Evolutionary conservation across 768 basidiomycete species (phyloP).

Genomic region (Lentinula sp.): DNA sequence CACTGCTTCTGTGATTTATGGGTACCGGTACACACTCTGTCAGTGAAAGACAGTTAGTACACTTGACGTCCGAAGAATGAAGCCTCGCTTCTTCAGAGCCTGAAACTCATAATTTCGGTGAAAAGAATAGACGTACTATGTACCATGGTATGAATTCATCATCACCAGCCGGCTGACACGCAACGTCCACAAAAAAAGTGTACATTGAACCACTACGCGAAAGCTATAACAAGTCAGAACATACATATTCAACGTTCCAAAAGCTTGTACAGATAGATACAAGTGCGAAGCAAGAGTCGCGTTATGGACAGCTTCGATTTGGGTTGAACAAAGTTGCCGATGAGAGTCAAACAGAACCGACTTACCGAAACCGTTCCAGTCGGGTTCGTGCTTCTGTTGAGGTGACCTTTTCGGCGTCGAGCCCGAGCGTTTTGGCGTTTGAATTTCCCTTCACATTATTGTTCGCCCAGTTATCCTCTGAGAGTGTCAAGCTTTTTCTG

Average conservation of each 20-base stretch:
- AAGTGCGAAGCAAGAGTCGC: not conserved
- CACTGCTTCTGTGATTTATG: too few relatives aligned
- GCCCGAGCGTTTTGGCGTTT: not conserved
- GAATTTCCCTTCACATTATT: not conserved
- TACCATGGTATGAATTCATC: too few relatives aligned
- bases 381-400: not conserved
- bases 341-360: not conserved
- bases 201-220: not conserved
- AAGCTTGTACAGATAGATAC: not conserved
- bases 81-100: not conserved
- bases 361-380: conserved; percentile 3
- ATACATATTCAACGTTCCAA: not conserved
- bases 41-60: too few relatives aligned
- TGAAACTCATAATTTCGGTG: not conserved
- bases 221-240: not conserved
- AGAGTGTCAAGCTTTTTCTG: not conserved
- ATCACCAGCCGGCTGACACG: not conserved
- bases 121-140: too few relatives aligned
- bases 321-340: not conserved
- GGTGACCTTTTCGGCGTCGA: not conserved
- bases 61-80: too few relatives aligned
- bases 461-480: not conserved
- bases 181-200: not conserved
- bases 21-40: too few relatives aligned
- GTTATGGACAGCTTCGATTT: not conserved